phyloP scores from a whole-genome alignment of 1,284 basidiomycete species.

The Cryptococcus wingfieldii region DNA sequence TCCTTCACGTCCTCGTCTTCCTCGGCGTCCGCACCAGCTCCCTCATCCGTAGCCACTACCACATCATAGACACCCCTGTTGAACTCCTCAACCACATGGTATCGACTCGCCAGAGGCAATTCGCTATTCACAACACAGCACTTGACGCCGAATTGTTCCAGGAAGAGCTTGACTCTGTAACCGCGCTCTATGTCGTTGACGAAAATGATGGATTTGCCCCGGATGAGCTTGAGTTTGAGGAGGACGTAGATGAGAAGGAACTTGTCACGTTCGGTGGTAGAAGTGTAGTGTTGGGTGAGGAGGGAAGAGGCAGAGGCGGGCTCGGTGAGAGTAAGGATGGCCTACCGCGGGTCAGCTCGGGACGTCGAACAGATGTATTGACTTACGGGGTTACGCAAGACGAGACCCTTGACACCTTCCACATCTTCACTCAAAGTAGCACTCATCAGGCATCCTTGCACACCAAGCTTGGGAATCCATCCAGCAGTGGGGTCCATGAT shows the following conservation, averaged over 20 bases:
- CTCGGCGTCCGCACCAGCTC: conserved; percentile 55
- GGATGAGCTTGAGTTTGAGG: conserved; percentile 65
- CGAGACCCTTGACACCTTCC: conserved; percentile 79
- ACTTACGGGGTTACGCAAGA: conserved; percentile 79
- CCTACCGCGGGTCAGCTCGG: conserved; percentile 51
- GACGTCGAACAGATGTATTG: background rate
- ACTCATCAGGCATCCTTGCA: conserved; percentile 94
- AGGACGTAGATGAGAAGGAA: conserved; percentile 48
- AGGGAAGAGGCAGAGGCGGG: conserved; percentile 63
- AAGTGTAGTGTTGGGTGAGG: conserved; percentile 76
- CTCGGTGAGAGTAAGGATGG: conserved; percentile 78
- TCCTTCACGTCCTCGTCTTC: conserved; percentile 23
- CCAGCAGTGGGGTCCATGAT: conserved; percentile 60
- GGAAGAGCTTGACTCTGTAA: conserved; percentile 73
- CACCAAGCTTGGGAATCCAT: conserved; percentile 73
- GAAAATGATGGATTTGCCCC: conserved; percentile 94
- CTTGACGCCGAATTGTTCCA: conserved; percentile 97
- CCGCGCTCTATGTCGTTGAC: conserved; percentile 95
- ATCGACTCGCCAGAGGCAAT: conserved; percentile 90
- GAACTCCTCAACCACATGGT: conserved; percentile 97
- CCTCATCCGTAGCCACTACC: conserved; percentile 95
- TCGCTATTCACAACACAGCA: conserved; percentile 96
- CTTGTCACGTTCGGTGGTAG: conserved; percentile 52
- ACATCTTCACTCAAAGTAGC: conserved; percentile 98
- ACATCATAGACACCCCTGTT: conserved; percentile 99